Conservation (phyloP, 352 stramenopile genomes). For the Phytophthora sp. region DNA sequence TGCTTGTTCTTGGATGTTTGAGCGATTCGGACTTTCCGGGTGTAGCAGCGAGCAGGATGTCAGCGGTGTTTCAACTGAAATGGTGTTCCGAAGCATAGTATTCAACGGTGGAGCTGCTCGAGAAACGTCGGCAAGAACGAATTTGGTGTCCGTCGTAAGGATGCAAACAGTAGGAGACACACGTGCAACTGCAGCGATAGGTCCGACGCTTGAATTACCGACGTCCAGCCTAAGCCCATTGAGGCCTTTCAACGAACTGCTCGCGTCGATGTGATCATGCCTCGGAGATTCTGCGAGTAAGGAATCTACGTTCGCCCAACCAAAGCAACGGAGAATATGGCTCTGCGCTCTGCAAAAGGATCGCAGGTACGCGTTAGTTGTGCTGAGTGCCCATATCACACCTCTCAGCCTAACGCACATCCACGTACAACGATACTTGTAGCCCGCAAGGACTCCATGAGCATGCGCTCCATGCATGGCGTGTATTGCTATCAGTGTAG, state of each 20-base stretch:
- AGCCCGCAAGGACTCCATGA: constrained; percentile 57
- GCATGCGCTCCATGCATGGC: constrained; percentile 31
- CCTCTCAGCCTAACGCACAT: neutral
- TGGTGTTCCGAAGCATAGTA: constrained; percentile 2
- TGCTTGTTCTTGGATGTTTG: constrained; percentile 8
- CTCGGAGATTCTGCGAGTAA: constrained; percentile 17
- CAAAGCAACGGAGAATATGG: constrained; percentile 34
- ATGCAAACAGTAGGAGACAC: constrained; percentile 37
- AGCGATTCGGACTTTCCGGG: neutral
- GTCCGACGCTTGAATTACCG: constrained; percentile 11
- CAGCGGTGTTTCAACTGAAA: neutral
- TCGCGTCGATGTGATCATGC: constrained; percentile 31
- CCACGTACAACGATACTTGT: constrained; percentile 46
- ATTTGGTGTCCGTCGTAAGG: constrained; percentile 29
- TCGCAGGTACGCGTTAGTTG: constrained; percentile 1
- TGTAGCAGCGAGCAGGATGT: constrained; percentile 12
- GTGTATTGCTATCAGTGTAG: constrained; percentile 7
- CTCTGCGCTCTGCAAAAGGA: constrained; percentile 25
- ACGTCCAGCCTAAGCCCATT: constrained; percentile 19
- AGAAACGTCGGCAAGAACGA: constrained; percentile 33
- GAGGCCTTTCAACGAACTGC: constrained; percentile 4
- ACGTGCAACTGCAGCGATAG: constrained; percentile 32
- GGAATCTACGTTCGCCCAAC: constrained; percentile 31
- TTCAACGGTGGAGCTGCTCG: constrained; percentile 4
- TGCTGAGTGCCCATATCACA: neutral